Evolutionary conservation across 2,329 filamentous ascomycete genomes (phyloP).

Genomic region (Lachnellula suecica): DNA sequence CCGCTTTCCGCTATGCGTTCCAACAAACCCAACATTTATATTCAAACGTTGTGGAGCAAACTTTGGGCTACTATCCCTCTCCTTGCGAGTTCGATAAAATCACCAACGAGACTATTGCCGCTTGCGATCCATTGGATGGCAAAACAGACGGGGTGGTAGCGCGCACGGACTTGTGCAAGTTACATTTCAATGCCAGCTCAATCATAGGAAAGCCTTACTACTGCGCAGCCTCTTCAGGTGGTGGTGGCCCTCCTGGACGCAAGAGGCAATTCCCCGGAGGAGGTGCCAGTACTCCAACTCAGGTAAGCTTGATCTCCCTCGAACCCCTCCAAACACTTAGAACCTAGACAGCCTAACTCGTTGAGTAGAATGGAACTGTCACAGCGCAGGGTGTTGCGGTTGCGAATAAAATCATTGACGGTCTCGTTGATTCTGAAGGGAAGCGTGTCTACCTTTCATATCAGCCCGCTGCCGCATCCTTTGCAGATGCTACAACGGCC

Average conservation of each 20-base stretch:
- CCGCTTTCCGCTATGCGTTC: conserved; percentile 44
- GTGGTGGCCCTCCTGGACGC: neutral
- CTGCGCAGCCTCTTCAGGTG: conserved; percentile 34
- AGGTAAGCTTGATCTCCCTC: too few relatives aligned
- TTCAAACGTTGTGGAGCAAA: conserved; percentile 38
- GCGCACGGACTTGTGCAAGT: conserved; percentile 24
- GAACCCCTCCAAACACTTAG: too few relatives aligned
- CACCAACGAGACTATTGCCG: conserved; percentile 51
- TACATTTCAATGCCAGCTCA: conserved; percentile 33
- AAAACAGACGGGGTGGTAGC: conserved; percentile 52
- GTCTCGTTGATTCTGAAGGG: conserved; percentile 34
- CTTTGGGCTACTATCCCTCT: conserved; percentile 41
- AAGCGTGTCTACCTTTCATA: conserved; percentile 36
- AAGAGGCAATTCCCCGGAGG: too few relatives aligned
- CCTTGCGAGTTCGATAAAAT: conserved; percentile 49
- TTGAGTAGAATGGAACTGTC: conserved; percentile 22
- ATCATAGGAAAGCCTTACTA: conserved; percentile 47
- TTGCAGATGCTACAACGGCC: conserved; percentile 33
- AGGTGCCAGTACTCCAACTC: too few relatives aligned
- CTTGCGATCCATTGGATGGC: conserved; percentile 56
- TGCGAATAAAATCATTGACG: conserved; percentile 34
- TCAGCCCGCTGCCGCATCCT: conserved; percentile 30
- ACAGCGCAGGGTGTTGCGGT: conserved; percentile 30
- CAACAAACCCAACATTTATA: conserved; percentile 45
- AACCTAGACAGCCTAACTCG: too few relatives aligned